These are phyloP conservation scores for Cercospora sp. DNA, from an alignment of 2,329 filamentous ascomycete genomes.

Conservation along the genomic window DNA sequence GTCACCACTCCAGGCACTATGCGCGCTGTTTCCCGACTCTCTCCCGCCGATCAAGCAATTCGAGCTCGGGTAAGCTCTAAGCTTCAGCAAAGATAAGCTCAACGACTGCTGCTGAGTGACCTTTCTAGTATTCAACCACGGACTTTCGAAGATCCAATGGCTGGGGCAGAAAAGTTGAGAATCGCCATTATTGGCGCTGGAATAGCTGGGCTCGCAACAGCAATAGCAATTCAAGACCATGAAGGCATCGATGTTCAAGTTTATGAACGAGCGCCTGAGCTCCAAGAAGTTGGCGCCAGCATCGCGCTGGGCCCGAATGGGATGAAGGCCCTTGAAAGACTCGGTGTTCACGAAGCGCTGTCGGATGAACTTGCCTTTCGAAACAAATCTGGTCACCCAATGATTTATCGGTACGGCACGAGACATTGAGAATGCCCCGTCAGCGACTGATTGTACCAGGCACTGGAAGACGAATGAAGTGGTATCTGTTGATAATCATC, in stretches of 20 bases:
- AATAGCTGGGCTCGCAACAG: constrained; percentile 43
- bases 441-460: constrained; percentile 17
- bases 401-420: constrained; percentile 39
- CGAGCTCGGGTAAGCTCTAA: constrained; percentile 11
- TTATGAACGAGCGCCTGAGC: constrained; percentile 40
- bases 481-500: constrained; percentile 37
- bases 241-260: constrained; percentile 38
- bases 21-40: constrained; percentile 1
- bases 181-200: constrained; percentile 42
- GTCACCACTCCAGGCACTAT: constrained; percentile 13
- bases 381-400: constrained; percentile 36
- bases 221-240: constrained; percentile 39
- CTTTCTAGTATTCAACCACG: not conserved
- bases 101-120: not conserved
- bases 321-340: constrained; percentile 39
- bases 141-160: constrained; percentile 10
- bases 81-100: constrained; percentile 18
- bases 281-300: constrained; percentile 43
- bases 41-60: constrained; percentile 8
- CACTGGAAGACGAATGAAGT: constrained; percentile 44
- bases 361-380: constrained; percentile 39
- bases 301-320: constrained; percentile 45
- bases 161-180: constrained; percentile 19
- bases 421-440: not conserved
- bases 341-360: constrained; percentile 40